Evolutionary conservation across 257 asterid genomes (phyloP).

Genomic region (Scutellaria baicalensis): DNA sequence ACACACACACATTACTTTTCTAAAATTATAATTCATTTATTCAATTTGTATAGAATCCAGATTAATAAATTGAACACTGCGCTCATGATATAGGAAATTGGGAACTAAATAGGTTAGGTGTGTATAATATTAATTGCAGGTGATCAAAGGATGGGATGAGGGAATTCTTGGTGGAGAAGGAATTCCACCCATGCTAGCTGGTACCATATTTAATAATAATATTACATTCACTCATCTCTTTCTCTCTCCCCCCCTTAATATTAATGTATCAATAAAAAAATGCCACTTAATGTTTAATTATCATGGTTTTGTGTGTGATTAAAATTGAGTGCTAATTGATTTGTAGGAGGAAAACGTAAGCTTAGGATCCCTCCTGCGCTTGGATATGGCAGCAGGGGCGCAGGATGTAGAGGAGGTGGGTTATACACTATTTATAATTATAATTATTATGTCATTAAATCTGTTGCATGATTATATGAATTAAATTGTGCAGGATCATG

Average conservation of each 20-base stretch:
- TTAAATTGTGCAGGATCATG: constrained; percentile 53
- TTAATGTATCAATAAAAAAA: too few relatives aligned
- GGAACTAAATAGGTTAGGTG: not conserved
- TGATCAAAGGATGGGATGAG: constrained; percentile 94
- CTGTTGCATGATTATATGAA: not conserved
- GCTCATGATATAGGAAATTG: not conserved
- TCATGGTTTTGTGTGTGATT: not conserved
- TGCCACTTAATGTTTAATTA: too few relatives aligned
- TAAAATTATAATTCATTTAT: too few relatives aligned
- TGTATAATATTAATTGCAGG: constrained; percentile 37
- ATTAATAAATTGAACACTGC: not conserved
- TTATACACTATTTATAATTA: too few relatives aligned
- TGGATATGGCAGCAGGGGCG: constrained; percentile 81
- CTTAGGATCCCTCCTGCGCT: constrained; percentile 82
- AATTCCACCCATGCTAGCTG: constrained; percentile 81
- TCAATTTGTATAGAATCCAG: not conserved
- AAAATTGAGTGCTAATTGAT: not conserved
- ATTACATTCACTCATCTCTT: too few relatives aligned
- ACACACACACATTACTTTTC: not conserved
- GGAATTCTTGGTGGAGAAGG: constrained; percentile 92
- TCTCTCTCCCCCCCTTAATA: too few relatives aligned
- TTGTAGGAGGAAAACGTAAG: constrained; percentile 74
- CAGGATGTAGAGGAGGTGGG: constrained; percentile 86
- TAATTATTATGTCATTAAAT: not conserved
- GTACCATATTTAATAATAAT: too few relatives aligned